A percentile compares a stretch with the other conserved stretches of the same genome.
Conservation (phyloP, 331 rosid genomes). For the Erythrophleum ivorense region DNA sequence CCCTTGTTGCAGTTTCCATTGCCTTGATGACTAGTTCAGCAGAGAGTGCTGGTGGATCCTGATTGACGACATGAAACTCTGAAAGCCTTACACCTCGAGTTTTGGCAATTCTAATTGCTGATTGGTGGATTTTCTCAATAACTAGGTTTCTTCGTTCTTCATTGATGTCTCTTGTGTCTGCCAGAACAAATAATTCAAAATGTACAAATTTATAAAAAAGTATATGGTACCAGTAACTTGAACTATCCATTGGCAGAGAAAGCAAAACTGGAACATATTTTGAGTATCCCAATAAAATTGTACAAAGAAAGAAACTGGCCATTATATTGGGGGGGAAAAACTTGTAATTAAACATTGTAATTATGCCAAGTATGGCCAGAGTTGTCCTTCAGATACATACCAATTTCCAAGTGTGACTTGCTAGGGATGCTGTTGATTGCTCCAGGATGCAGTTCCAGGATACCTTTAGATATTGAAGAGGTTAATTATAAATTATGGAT, state of each 20-base stretch:
- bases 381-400: slow-evolving; percentile 47
- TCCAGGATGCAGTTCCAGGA: slow-evolving; percentile 88
- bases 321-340: too few relatives aligned
- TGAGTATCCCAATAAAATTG: neutral
- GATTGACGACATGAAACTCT: slow-evolving; percentile 76
- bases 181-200: slow-evolving; percentile 36
- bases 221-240: slow-evolving; percentile 23
- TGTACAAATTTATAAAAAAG: slow-evolving; percentile 14
- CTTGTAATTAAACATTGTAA: slow-evolving; percentile 5
- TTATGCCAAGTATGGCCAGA: slow-evolving; percentile 16
- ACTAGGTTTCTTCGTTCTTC: slow-evolving; percentile 83
- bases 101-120: slow-evolving; percentile 69
- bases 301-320: neutral
- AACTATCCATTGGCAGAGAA: slow-evolving; percentile 27
- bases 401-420: slow-evolving; percentile 88
- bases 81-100: slow-evolving; percentile 74
- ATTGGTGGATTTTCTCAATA: slow-evolving; percentile 75
- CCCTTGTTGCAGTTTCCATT: slow-evolving; percentile 78
- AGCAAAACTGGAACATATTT: slow-evolving; percentile 5
- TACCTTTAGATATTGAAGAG: slow-evolving; percentile 67
- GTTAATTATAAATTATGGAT: slow-evolving; percentile 17
- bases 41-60: slow-evolving; percentile 94
- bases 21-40: slow-evolving; percentile 65
- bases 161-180: slow-evolving; percentile 91
- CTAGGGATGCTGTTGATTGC: slow-evolving; percentile 99